Conservation (phyloP, 345 rosid species). For the Crucihimalaya himalaica region DNA sequence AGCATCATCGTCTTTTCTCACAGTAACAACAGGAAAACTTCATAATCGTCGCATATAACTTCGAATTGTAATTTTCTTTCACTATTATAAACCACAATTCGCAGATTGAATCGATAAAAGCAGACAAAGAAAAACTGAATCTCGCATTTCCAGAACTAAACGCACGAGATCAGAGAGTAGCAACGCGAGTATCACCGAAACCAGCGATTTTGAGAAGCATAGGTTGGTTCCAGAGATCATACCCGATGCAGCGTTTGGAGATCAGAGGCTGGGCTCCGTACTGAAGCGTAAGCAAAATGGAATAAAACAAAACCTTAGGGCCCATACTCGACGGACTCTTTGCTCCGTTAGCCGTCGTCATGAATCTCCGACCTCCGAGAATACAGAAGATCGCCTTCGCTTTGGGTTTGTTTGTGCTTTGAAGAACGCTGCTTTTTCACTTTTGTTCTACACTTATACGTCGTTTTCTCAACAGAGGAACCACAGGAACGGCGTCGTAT, state of each 20-base stretch:
- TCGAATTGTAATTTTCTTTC: not conserved
- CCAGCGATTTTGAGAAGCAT: not conserved
- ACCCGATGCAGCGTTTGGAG: slow-evolving; percentile 90
- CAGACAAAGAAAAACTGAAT: not conserved
- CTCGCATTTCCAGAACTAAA: not conserved
- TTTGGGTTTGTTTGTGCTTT: slow-evolving; percentile 8
- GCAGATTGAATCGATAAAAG: not conserved
- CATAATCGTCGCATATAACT: not conserved
- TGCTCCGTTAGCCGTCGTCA: slow-evolving; percentile 41
- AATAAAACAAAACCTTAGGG: slow-evolving; percentile 63
- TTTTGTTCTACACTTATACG: not conserved
- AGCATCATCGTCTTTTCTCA: slow-evolving; percentile 9
- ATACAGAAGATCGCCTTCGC: slow-evolving; percentile 24
- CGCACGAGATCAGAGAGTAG: not conserved
- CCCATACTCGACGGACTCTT: slow-evolving; percentile 43
- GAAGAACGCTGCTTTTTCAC: not conserved
- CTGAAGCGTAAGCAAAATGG: slow-evolving; percentile 76
- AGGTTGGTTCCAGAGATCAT: slow-evolving; percentile 6
- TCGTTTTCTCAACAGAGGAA: slow-evolving; percentile 9
- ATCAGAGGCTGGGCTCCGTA: slow-evolving; percentile 95
- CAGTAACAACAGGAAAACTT: slow-evolving; percentile 4
- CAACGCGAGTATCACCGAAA: not conserved
- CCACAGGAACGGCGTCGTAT: slow-evolving; percentile 17
- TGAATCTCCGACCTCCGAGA: slow-evolving; percentile 36
- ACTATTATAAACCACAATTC: not conserved